Percentiles rank a stretch among this genome's conserved stretches.
Conservation (phyloP, 345 rosid species). For the Eucalyptus guilfoylei region DNA sequence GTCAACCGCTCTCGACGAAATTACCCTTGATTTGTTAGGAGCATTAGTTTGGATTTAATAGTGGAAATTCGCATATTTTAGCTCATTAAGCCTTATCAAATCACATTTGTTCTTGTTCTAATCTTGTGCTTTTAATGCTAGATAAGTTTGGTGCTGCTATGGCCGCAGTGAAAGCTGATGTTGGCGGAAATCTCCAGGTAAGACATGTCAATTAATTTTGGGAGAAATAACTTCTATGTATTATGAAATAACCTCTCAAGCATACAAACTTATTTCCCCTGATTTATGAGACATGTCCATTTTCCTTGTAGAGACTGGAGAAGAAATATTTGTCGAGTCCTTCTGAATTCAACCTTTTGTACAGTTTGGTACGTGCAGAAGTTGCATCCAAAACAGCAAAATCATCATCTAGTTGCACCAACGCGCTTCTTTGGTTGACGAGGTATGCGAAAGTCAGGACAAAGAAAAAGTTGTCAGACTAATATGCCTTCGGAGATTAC, state of each 20-base stretch:
- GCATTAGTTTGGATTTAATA: neutral
- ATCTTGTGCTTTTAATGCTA: constrained; percentile 1
- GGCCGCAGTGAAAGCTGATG: constrained; percentile 69
- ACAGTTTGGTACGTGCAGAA: constrained; percentile 60
- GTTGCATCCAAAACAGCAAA: constrained; percentile 60
- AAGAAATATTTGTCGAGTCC: constrained; percentile 55
- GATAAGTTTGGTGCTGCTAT: constrained; percentile 84
- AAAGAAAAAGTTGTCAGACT: neutral
- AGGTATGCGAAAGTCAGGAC: constrained; percentile 18
- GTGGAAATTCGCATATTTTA: neutral
- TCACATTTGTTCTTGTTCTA: neutral
- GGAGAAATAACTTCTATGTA: neutral
- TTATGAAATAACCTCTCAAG: neutral
- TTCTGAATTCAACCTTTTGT: constrained; percentile 45
- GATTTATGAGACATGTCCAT: neutral
- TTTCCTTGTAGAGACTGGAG: constrained; percentile 59
- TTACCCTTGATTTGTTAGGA: neutral
- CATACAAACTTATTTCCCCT: neutral
- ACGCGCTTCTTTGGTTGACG: constrained; percentile 93
- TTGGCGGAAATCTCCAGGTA: constrained; percentile 79
- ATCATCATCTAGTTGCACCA: constrained; percentile 81
- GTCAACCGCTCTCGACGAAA: neutral
- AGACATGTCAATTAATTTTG: neutral
- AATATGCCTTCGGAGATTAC: too few species aligned
- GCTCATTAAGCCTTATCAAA: neutral